Evolutionary conservation across 75 land plant species (phyloP).

Genomic region (Cupressus sempervirens): DNA sequence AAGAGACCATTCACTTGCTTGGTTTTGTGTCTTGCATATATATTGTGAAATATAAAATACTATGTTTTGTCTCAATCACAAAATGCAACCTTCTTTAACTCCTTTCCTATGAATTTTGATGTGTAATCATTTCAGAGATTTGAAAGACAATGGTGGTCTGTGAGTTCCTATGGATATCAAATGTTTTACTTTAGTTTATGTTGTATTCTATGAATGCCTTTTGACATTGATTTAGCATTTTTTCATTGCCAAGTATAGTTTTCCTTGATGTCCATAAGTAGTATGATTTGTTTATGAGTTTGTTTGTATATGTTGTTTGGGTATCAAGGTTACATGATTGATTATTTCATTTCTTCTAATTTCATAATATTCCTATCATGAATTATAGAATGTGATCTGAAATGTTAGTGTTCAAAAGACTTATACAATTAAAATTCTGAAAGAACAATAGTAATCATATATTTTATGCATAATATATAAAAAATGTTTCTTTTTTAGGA

Average conservation of each 20-base stretch:
- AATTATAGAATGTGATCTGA: too few species aligned
- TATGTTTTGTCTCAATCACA: neutral
- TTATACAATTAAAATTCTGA: too few species aligned
- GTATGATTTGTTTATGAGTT: too few species aligned
- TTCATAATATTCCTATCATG: too few species aligned
- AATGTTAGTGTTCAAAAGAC: too few species aligned
- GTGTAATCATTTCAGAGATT: neutral
- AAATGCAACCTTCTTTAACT: neutral
- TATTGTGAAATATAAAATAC: neutral
- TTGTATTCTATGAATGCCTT: neutral
- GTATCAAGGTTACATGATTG: too few species aligned
- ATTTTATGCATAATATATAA: too few species aligned
- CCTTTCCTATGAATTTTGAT: neutral
- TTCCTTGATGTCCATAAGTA: too few species aligned
- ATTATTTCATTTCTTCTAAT: too few species aligned
- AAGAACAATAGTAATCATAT: too few species aligned
- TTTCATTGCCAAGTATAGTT: neutral
- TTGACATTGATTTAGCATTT: neutral
- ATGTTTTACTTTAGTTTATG: neutral
- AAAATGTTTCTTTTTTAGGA: too few species aligned
- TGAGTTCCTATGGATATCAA: neutral
- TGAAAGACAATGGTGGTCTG: neutral
- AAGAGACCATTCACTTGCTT: neutral
- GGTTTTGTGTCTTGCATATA: neutral
- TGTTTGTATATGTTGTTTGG: too few species aligned